Evolutionary conservation across 345 rosid species (phyloP).

Genomic region (Heritiera fomes): DNA sequence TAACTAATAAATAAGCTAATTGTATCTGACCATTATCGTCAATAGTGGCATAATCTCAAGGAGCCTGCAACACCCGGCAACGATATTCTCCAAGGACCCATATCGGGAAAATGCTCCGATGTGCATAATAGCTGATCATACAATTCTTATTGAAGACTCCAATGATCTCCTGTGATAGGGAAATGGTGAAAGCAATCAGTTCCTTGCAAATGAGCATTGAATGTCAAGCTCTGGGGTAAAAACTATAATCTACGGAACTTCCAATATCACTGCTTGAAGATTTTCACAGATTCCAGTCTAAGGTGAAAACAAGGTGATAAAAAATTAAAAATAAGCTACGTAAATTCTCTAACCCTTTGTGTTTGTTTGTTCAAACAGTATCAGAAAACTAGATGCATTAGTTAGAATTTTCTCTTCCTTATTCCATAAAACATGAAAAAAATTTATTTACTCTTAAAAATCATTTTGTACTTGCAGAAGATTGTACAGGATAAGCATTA

Average conservation of each 20-base stretch:
- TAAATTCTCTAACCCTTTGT: too few relatives aligned
- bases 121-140: conserved; percentile 29
- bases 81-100: conserved; percentile 39
- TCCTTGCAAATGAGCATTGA: background rate
- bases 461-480: background rate
- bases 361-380: background rate
- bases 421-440: background rate
- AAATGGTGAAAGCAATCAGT: conserved; percentile 11
- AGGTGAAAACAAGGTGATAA: background rate
- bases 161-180: conserved; percentile 31
- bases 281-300: conserved; percentile 2
- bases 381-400: background rate
- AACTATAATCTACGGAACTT: background rate
- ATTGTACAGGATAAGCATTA: background rate
- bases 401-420: background rate
- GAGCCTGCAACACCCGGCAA: conserved; percentile 1
- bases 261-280: background rate
- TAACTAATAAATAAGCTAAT: background rate
- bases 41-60: background rate
- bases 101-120: conserved; percentile 31
- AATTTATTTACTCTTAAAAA: background rate
- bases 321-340: background rate
- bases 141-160: conserved; percentile 40
- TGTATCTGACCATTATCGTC: background rate
- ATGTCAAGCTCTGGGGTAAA: background rate